Base-by-base conservation (phyloP, 2,329 filamentous ascomycete genomes). In the Achaetomium macrosporum region DNA sequence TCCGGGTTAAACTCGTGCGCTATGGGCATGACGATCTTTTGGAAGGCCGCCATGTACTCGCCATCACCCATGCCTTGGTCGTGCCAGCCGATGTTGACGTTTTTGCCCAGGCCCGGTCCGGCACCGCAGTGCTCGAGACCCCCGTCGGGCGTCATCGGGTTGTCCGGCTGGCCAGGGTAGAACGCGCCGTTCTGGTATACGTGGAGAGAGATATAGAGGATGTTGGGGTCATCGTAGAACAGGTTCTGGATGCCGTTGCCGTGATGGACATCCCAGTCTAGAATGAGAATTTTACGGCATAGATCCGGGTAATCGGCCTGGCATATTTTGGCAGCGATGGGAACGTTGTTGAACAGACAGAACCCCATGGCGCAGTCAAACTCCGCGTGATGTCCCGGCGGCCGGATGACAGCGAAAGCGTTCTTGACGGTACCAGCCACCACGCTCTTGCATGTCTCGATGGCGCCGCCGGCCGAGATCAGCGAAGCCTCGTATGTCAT, bases 341-440 rank as follows among this genome's bases (percentile, higher is more conserved):
- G 90, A 3, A 97, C 93, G 64, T 99, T 99, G 73, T 99, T 96
- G 73, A 97, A 97, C 54, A 97, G 81, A 68, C 93, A 99, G 66
- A 99, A 99, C 0, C 93, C 93, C 79, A 96, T 93, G 1, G 92
- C 82, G 35, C 84, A 77, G 63, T 93, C 80, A 53, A 83, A 84
- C 66, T 99, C 93, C 1, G 93, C 93, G 68, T 99, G 93, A 64
- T 99, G 93, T 0, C 93, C 93, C 0, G 93, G 93, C 2, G 93
- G 93, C 13, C 93, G 83, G 63, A 99, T 96, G 36, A 99, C 86
- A 1, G 93, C 93, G 66, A 99, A 93, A 0, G 89, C 90, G 64
- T 99, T 99, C 69, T 95, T 96, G 48, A 96, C 87, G 53, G 83
- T 79, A 3, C 88, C 87, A 2, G 79, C 78, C 20, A 93, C 85